phyloP scores from a whole-genome alignment of 2,329 filamentous ascomycete species.

The Penicillium sp. region DNA sequence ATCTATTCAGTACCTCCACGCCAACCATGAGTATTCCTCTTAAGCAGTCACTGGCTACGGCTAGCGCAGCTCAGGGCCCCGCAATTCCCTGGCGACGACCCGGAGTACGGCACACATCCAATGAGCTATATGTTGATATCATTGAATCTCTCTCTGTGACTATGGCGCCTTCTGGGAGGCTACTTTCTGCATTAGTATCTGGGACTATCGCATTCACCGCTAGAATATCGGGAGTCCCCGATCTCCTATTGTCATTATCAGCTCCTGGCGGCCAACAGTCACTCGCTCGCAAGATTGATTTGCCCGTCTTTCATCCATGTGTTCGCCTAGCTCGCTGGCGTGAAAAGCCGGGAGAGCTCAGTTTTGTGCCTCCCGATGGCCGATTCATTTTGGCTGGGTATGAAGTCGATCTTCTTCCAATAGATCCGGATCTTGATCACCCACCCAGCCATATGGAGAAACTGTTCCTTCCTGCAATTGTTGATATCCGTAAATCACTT shows the following conservation, averaged over 20 bases:
- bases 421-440: conserved; percentile 59
- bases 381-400: conserved; percentile 92
- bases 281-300: conserved; percentile 71
- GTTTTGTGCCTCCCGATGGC: conserved; percentile 92
- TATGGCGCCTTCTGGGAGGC: conserved; percentile 83
- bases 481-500: conserved; percentile 79
- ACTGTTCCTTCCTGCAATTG: conserved; percentile 75
- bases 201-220: conserved; percentile 93
- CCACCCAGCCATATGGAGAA: conserved; percentile 57
- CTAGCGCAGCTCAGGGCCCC: conserved; percentile 40
- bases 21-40: conserved; percentile 41
- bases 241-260: conserved; percentile 77
- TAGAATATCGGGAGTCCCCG: conserved; percentile 91
- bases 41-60: conserved; percentile 41
- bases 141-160: conserved; percentile 87
- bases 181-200: conserved; percentile 81
- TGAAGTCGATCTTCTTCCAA: conserved; percentile 84
- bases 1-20: conserved; percentile 33
- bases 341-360: conserved; percentile 85
- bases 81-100: conserved; percentile 84
- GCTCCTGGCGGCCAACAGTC: conserved; percentile 79
- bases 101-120: conserved; percentile 93
- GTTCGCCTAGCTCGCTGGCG: conserved; percentile 88
- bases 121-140: conserved; percentile 95
- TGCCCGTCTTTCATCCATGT: conserved; percentile 95